These are phyloP conservation scores for Elaeis guineensis DNA, from an alignment of 176 grass and related monocot species.

Conservation along the genomic window DNA sequence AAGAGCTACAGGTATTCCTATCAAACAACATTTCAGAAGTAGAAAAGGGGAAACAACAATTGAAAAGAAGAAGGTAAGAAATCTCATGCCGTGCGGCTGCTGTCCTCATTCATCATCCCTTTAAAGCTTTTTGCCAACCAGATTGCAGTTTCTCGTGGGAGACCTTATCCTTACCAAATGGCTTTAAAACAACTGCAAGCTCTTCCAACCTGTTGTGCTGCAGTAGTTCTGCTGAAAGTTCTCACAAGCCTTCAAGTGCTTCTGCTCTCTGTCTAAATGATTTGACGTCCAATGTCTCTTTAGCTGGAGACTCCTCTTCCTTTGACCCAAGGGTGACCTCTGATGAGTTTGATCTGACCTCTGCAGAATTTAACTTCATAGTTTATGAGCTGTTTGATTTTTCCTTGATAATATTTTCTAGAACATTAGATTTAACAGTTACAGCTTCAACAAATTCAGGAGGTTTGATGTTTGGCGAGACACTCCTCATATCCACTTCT, in stretches of 20 bases:
- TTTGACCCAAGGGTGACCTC: conserved; percentile 34
- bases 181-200: conserved; percentile 75
- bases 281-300: conserved; percentile 78
- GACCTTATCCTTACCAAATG: conserved; percentile 96
- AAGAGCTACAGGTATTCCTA: too few species aligned
- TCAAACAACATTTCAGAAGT: too few species aligned
- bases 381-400: conserved; percentile 31
- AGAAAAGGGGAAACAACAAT: too few species aligned
- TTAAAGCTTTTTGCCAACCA: conserved; percentile 98
- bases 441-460: conserved; percentile 26
- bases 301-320: conserved; percentile 45
- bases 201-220: conserved; percentile 76
- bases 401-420: conserved; percentile 19
- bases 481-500: conserved; percentile 48
- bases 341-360: conserved; percentile 27
- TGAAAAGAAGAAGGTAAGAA: too few species aligned
- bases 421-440: conserved; percentile 21
- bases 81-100: background rate
- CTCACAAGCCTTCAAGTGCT: conserved; percentile 87
- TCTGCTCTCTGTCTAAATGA: conserved; percentile 94
- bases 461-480: conserved; percentile 25
- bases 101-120: conserved; percentile 95
- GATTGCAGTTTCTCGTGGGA: conserved; percentile 96
- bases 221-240: conserved; percentile 82
- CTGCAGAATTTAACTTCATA: conserved; percentile 25